phyloP scores from a whole-genome alignment of 768 basidiomycete species.

The Butyriboletus loyo region DNA sequence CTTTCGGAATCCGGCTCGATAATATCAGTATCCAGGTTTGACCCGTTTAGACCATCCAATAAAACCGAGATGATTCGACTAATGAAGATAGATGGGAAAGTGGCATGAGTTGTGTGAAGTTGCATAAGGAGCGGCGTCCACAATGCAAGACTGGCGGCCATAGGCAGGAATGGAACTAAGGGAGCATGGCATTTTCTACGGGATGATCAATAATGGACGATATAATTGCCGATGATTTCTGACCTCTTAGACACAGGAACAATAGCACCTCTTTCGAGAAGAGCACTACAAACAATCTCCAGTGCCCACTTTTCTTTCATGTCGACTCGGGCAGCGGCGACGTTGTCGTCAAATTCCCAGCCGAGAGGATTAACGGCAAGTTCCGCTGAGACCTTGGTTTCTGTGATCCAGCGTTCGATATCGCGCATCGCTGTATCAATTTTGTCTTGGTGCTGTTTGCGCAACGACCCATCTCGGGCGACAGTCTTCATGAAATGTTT shows the following conservation, averaged over 20 bases:
- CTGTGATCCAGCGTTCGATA: conserved; percentile 76
- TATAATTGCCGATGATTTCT: conserved; percentile 14
- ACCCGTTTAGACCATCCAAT: conserved; percentile 14
- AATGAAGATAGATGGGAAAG: conserved; percentile 50
- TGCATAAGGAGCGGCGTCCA: conserved; percentile 68
- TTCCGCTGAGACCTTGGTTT: conserved; percentile 63
- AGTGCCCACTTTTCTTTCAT: conserved; percentile 64
- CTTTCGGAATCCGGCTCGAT: conserved; percentile 18
- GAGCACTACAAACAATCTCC: conserved; percentile 59
- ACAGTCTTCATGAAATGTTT: conserved; percentile 63
- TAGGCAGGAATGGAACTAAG: conserved; percentile 45
- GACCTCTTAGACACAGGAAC: conserved; percentile 87
- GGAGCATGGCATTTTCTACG: conserved; percentile 55
- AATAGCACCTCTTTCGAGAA: conserved; percentile 70
- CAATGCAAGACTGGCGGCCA: conserved; percentile 48
- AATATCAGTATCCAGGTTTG: conserved; percentile 13
- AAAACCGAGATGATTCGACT: conserved; percentile 42
- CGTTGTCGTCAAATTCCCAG: conserved; percentile 39
- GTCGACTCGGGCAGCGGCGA: conserved; percentile 40
- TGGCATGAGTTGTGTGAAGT: conserved; percentile 52
- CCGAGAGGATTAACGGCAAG: conserved; percentile 42
- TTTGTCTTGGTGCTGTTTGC: conserved; percentile 46
- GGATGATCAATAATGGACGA: conserved; percentile 1
- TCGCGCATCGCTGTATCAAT: conserved; percentile 52
- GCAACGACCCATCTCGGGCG: conserved; percentile 62